A percentile compares a stretch with the other conserved stretches of the same genome.
Evolutionary conservation across 2,329 filamentous ascomycete species (phyloP).

Genomic region (Colletotrichum higginsianum): DNA sequence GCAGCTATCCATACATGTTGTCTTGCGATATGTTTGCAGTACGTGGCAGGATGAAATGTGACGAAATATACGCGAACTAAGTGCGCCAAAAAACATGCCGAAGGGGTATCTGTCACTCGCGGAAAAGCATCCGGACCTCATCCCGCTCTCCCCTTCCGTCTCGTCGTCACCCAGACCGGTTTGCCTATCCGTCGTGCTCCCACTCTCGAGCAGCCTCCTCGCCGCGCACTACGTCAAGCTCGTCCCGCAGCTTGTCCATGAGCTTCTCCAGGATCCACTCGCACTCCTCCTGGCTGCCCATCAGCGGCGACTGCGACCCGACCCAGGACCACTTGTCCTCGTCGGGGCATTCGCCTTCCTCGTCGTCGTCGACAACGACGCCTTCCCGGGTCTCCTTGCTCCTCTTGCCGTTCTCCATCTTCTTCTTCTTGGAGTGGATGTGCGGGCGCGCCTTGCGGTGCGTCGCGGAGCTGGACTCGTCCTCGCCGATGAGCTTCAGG

Average conservation of each 20-base stretch:
- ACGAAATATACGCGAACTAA: not conserved
- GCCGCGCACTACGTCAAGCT: slow-evolving; percentile 59
- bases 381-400: slow-evolving; percentile 40
- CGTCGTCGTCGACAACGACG: slow-evolving; percentile 38
- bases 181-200: slow-evolving; percentile 49
- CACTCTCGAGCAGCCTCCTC: slow-evolving; percentile 16
- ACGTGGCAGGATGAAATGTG: not conserved
- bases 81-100: not conserved
- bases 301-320: slow-evolving; percentile 76
- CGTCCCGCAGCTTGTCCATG: slow-evolving; percentile 68
- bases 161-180: slow-evolving; percentile 62
- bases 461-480: slow-evolving; percentile 66
- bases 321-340: slow-evolving; percentile 79
- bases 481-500: slow-evolving; percentile 81
- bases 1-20: not conserved
- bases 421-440: slow-evolving; percentile 38
- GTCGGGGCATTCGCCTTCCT: slow-evolving; percentile 46
- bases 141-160: slow-evolving; percentile 42
- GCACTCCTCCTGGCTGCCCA: slow-evolving; percentile 77
- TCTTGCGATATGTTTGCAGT: not conserved
- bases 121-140: slow-evolving; percentile 9
- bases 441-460: slow-evolving; percentile 61
- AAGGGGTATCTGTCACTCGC: slow-evolving; percentile 22
- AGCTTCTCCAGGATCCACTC: slow-evolving; percentile 82
- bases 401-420: slow-evolving; percentile 41